Conservation (phyloP, 148 eudicot species). For the Agrostemma githago region DNA sequence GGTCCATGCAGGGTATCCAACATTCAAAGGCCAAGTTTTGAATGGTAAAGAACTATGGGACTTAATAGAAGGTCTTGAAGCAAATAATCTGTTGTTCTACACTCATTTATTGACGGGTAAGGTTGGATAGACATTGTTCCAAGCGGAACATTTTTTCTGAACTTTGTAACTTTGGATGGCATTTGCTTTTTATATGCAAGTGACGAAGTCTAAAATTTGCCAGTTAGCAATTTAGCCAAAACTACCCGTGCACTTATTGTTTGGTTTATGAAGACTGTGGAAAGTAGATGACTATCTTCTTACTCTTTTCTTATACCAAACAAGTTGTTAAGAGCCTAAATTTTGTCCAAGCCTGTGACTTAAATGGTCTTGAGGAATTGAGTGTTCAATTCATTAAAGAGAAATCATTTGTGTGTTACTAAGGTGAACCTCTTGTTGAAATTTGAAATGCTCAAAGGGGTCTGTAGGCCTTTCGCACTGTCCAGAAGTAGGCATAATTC, state of each 20-base stretch:
- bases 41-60: slow-evolving; percentile 86
- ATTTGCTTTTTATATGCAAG: not conserved
- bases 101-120: slow-evolving; percentile 95
- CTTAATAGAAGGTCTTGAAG: slow-evolving; percentile 86
- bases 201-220: not conserved
- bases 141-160: not conserved
- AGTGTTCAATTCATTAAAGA: not conserved
- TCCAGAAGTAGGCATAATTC: not conserved
- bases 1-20: slow-evolving; percentile 78
- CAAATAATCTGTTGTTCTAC: slow-evolving; percentile 73
- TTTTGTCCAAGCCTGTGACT: not conserved
- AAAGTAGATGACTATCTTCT: not conserved
- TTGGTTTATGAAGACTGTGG: not conserved
- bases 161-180: not conserved
- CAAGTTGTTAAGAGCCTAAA: not conserved
- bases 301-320: not conserved
- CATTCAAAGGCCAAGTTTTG: slow-evolving; percentile 91
- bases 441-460: not conserved
- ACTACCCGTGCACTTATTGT: not conserved
- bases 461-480: not conserved
- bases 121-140: slow-evolving; percentile 35
- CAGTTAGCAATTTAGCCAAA: not conserved
- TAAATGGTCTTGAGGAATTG: not conserved
- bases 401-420: not conserved
- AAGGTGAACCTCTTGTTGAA: not conserved